Evolutionary conservation across 805 yeast genomes (phyloP).

Genomic region (Kuraishia piskuri): DNA sequence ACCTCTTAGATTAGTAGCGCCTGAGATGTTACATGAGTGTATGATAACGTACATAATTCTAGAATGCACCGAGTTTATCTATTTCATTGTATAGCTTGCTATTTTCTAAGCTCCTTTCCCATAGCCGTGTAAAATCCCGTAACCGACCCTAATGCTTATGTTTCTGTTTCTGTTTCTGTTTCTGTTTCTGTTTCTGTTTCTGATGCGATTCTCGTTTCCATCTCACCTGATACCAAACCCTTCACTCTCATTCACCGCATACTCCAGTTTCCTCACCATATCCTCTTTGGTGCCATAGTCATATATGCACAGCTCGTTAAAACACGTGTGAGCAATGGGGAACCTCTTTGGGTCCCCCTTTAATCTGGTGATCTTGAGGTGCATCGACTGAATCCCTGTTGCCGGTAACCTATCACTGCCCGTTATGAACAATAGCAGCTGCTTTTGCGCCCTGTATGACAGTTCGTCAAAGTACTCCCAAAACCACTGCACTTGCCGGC

Average conservation of each 20-base stretch:
- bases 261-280: slow-evolving; percentile 45
- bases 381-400: slow-evolving; percentile 74
- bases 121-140: no score
- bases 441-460: slow-evolving; percentile 41
- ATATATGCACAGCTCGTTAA: slow-evolving; percentile 78
- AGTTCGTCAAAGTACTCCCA: slow-evolving; percentile 68
- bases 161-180: no score
- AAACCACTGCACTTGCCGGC: slow-evolving; percentile 61
- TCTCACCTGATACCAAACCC: slow-evolving; percentile 56
- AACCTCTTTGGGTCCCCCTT: slow-evolving; percentile 36
- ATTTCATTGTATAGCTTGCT: no score
- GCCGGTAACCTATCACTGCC: slow-evolving; percentile 93
- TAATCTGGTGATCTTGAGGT: slow-evolving; percentile 56
- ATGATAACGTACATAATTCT: no score
- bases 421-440: slow-evolving; percentile 67
- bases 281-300: slow-evolving; percentile 51
- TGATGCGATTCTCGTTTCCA: no score
- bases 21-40: no score
- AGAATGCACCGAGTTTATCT: no score
- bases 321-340: slow-evolving; percentile 91
- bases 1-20: no score
- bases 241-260: slow-evolving; percentile 70
- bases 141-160: no score
- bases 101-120: no score
- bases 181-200: no score